A percentile compares a stretch with the other conserved stretches of the same genome.
phyloP scores from a whole-genome alignment of 768 basidiomycete genomes.

The Xanthoconium stramineum region DNA sequence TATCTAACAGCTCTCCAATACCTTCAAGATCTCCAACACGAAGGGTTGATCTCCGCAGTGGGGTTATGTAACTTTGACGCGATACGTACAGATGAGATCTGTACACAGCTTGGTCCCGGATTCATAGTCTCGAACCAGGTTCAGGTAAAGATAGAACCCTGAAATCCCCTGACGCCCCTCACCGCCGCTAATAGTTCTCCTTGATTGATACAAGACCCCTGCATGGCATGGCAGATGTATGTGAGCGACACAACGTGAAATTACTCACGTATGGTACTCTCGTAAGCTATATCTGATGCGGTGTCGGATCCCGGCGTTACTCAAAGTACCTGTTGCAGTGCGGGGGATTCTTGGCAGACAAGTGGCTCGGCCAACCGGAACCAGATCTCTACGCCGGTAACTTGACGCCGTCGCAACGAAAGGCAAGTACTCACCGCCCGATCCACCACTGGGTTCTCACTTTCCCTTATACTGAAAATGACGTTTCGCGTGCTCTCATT shows the following conservation, averaged over 20 bases:
- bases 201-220: slow-evolving; percentile 76
- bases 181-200: slow-evolving; percentile 55
- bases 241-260: slow-evolving; percentile 67
- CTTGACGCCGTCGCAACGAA: slow-evolving; percentile 80
- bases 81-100: slow-evolving; percentile 73
- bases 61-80: slow-evolving; percentile 85
- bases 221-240: slow-evolving; percentile 75
- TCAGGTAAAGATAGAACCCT: slow-evolving; percentile 46
- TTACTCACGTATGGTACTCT: slow-evolving; percentile 80
- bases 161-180: slow-evolving; percentile 2
- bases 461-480: not conserved
- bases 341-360: slow-evolving; percentile 77
- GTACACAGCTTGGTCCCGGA: slow-evolving; percentile 66
- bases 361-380: slow-evolving; percentile 64
- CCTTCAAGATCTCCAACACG: slow-evolving; percentile 55
- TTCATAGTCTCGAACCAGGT: slow-evolving; percentile 81
- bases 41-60: slow-evolving; percentile 59
- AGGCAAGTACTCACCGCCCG: slow-evolving; percentile 50
- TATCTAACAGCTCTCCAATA: slow-evolving; percentile 48
- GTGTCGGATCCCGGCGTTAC: not conserved
- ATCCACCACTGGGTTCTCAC: not conserved
- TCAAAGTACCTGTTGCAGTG: slow-evolving; percentile 46
- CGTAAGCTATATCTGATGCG: slow-evolving; percentile 39
- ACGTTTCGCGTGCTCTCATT: not conserved
- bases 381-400: slow-evolving; percentile 67